Percentiles rank a stretch among this genome's conserved stretches.
These are phyloP conservation scores for Epichloe sp. DNA, from an alignment of 2,329 filamentous ascomycete species.

Conservation along the genomic window DNA sequence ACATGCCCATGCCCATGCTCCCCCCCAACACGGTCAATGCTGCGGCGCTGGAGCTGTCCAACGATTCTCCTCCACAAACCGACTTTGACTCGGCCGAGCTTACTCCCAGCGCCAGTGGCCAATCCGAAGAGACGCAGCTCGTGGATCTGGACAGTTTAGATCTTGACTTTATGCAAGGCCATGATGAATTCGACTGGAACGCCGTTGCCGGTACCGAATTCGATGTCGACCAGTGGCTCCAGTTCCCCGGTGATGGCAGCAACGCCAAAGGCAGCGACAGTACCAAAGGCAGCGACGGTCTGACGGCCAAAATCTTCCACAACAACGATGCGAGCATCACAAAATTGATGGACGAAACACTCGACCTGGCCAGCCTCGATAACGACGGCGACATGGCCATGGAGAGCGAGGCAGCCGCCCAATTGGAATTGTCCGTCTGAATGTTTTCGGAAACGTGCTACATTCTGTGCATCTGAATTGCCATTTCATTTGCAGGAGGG, in stretches of 20 bases:
- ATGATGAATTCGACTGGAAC: slow-evolving; percentile 42
- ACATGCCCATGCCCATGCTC: slow-evolving; percentile 19
- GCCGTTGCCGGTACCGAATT: slow-evolving; percentile 38
- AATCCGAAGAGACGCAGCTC: slow-evolving; percentile 24
- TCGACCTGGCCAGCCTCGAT: slow-evolving; percentile 18
- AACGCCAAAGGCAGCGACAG: slow-evolving; percentile 23
- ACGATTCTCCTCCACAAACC: slow-evolving; percentile 31
- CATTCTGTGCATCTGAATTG: too few species aligned
- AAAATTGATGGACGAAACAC: slow-evolving; percentile 16
- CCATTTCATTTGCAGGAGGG: not conserved
- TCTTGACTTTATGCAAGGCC: slow-evolving; percentile 32
- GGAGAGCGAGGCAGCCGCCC: slow-evolving; percentile 3
- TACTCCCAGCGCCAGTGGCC: slow-evolving; percentile 32
- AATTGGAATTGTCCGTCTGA: slow-evolving; percentile 2
- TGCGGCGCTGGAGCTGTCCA: slow-evolving; percentile 21
- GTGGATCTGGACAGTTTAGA: slow-evolving; percentile 26
- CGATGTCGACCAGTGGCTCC: slow-evolving; percentile 46
- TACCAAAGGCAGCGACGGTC: not conserved
- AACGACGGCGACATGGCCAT: slow-evolving; percentile 12
- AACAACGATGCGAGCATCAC: slow-evolving; percentile 9
- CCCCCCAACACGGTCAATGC: slow-evolving; percentile 26
- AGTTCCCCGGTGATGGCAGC: slow-evolving; percentile 39
- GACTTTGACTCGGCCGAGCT: slow-evolving; percentile 28
- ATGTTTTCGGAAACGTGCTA: too few species aligned
- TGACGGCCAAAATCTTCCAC: not conserved